Evolutionary conservation across 768 basidiomycete genomes (phyloP), one percentile per base, ranked within the genome.

Genomic region (Podaxis mareebaensis): DNA sequence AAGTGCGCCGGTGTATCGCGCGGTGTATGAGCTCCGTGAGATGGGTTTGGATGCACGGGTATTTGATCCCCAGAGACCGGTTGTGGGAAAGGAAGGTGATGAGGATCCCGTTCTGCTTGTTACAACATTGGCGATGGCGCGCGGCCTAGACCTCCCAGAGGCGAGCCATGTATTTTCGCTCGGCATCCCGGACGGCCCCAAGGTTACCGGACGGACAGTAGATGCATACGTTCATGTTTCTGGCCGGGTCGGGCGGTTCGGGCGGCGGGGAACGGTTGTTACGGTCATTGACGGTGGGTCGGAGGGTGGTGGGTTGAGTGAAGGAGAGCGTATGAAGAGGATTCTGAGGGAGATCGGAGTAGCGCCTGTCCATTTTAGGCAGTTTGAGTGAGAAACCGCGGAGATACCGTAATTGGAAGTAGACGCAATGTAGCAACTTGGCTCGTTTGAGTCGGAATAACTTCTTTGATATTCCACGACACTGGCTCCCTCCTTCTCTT

Each of bases 171-270:
- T 93, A 20, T 92, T 93, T 71, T 76, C 92, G 55, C 74, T 89
- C 51, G 90, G 90, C 3, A 75, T 89, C 2, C 82, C 85, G 5
- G 81, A 83, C 63, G 81, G 78, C 33, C 73, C 68, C 11, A 74
- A 67, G 52, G 75, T 78, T 40, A 76, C 69, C 53, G 80, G 78
- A 33, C 71, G 71, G 67, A 74, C 76, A 11, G 82, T 84, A 42
- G 88, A 89, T 66, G 79, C 78, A 44, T 93, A 93, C 71, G 64
- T 87, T 66, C 91, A 93, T 68, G 75, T 87, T 46, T 85, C 88
- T 4, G 91, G 92, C 13, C 85, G 91, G 12, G 89, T 88, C n/a
- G 90, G 91, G 22, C 81, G 91, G 63, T 89, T 90, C 71, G 87
- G 88, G 51, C 73, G 83, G 48, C 74, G 73, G 22, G 91, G 91